Evolutionary conservation across 805 yeast species (phyloP).

Genomic region (Metschnikowia shivogae): DNA sequence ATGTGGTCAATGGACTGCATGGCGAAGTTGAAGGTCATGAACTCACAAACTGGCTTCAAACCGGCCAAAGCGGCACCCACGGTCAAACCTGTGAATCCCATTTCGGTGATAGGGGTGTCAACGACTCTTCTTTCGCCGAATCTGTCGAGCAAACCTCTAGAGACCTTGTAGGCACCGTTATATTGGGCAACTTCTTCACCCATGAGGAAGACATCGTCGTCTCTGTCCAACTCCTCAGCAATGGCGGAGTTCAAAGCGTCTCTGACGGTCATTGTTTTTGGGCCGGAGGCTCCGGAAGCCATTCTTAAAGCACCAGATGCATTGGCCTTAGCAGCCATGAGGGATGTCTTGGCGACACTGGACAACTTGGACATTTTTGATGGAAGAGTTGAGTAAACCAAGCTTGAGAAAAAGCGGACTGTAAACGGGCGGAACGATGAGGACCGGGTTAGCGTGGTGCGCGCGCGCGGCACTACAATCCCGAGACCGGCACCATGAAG

Average conservation of each 20-base stretch:
- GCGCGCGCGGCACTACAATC: constrained; percentile 19
- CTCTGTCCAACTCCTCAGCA: constrained; percentile 96
- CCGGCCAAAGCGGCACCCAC: constrained; percentile 97
- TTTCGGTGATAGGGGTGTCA: constrained; percentile 98
- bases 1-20: constrained; percentile 99
- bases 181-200: constrained; percentile 99
- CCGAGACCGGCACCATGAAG: constrained; percentile 10
- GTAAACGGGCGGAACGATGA: constrained; percentile 17
- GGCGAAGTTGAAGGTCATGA: constrained; percentile 99
- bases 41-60: constrained; percentile 93
- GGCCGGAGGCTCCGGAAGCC: constrained; percentile 48
- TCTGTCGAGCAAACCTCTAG: constrained; percentile 91
- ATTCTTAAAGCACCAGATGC: constrained; percentile 28
- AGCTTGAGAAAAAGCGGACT: constrained; percentile 6
- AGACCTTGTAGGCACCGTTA: constrained; percentile 97
- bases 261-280: constrained; percentile 79
- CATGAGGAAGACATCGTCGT: constrained; percentile 88
- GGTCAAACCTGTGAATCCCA: constrained; percentile 95
- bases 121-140: constrained; percentile 91
- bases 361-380: constrained; percentile 26
- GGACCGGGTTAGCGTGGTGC: constrained; percentile 16
- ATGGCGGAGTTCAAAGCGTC: constrained; percentile 94
- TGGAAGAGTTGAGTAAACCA: constrained; percentile 1
- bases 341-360: constrained; percentile 42
- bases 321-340: constrained; percentile 29